Evolutionary conservation across 352 stramenopile species (phyloP).

Genomic region (Phytophthora parvispora): DNA sequence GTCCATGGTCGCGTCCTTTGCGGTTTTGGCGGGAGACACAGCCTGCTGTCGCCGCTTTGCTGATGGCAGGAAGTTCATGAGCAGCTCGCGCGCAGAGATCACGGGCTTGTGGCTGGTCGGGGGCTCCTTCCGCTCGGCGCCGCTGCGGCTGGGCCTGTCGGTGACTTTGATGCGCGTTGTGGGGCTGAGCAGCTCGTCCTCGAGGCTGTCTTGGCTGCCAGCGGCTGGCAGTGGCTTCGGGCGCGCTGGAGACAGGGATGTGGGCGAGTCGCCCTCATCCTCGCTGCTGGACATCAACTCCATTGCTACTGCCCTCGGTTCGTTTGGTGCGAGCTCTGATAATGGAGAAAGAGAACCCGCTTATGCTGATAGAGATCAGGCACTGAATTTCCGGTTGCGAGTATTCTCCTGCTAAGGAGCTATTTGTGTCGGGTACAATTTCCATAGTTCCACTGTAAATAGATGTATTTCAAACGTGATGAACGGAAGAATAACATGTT

Average conservation of each 20-base stretch:
- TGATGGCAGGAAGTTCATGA: slow-evolving; percentile 58
- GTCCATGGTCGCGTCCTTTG: slow-evolving; percentile 8
- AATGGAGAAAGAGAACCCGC: not conserved
- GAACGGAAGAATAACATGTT: too few relatives aligned
- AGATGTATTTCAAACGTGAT: too few relatives aligned
- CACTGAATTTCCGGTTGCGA: not conserved
- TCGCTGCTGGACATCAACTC: slow-evolving; percentile 79
- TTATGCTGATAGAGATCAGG: slow-evolving; percentile 18
- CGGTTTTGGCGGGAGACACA: slow-evolving; percentile 5
- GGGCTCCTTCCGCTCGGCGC: not conserved
- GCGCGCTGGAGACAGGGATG: slow-evolving; percentile 5
- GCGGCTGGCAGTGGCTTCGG: not conserved
- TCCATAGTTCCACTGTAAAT: too few relatives aligned
- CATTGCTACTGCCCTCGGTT: slow-evolving; percentile 19
- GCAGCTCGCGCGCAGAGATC: slow-evolving; percentile 69
- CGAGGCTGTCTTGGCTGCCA: slow-evolving; percentile 22
- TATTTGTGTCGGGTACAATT: too few relatives aligned
- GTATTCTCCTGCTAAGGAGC: not conserved
- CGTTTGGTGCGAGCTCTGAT: not conserved
- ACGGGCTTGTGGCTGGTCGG: slow-evolving; percentile 49
- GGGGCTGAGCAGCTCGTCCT: slow-evolving; percentile 22
- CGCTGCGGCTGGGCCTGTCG: not conserved
- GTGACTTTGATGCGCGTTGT: not conserved
- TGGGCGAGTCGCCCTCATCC: slow-evolving; percentile 43
- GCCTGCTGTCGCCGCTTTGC: slow-evolving; percentile 4